Evolutionary conservation across 2,329 filamentous ascomycete genomes (phyloP).

Genomic region (Verticillium tricorpus): DNA sequence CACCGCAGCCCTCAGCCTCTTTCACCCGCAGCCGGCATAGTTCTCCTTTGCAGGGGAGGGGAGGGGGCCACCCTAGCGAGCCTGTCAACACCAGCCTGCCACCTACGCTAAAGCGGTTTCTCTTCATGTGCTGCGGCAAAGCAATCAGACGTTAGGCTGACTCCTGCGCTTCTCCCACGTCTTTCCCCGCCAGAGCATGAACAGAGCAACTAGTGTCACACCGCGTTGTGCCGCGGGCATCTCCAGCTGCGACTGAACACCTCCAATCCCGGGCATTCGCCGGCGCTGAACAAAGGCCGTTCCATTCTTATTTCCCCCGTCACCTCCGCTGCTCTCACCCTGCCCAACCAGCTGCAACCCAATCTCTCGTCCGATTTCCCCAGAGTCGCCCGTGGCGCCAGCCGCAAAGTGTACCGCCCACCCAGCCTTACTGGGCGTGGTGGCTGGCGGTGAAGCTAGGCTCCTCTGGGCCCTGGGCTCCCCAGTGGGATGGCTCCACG

Average conservation of each 20-base stretch:
- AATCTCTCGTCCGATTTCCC: not conserved
- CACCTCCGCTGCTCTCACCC: not conserved
- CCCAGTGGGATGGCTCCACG: not conserved
- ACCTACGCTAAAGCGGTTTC: not conserved
- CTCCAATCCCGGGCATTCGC: not conserved
- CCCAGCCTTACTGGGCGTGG: not conserved
- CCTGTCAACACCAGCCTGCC: not conserved
- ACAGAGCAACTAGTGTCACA: not conserved
- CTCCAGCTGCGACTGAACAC: not conserved
- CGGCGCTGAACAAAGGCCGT: not conserved
- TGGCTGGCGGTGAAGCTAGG: not conserved
- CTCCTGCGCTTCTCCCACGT: not conserved
- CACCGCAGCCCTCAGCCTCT: not conserved
- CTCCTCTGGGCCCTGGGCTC: not conserved
- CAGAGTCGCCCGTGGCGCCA: not conserved
- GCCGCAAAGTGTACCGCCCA: not conserved
- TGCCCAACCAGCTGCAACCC: not conserved
- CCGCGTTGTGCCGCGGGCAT: not conserved
- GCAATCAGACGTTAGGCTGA: not conserved
- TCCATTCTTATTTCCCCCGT: not conserved
- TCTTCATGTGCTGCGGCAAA: not conserved
- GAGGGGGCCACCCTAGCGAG: not conserved
- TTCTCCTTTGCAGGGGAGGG: not conserved
- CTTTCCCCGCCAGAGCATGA: not conserved
- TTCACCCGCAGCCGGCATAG: not conserved